Evolutionary conservation across 176 grass and related monocot genomes (phyloP), one percentile per base, ranked within the genome.

Genomic region (Triticum timopheevii): DNA sequence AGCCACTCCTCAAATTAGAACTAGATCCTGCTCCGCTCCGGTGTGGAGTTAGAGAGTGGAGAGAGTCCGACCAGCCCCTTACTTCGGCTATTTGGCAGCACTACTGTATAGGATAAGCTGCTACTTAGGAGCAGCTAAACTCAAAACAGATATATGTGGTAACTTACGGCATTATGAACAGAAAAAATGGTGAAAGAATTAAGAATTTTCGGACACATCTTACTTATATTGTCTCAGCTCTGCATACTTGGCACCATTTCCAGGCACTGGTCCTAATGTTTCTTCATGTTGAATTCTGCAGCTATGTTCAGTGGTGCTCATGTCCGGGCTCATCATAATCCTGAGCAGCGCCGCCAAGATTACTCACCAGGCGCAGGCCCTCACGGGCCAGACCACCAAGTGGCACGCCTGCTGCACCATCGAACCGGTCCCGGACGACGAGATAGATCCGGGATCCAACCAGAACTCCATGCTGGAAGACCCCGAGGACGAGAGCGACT

Each of bases 321-420:
- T 99, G 83, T 88, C 92, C 1, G 97, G 97, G 65, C 87, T 99
- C 15, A 84, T 91, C 71, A 91, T 99, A 79, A 95, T 95, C 84
- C 75, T 99, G 61, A 93, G 94, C 76, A 96, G 97, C 52, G 92
- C 94, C 3, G 94, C 92, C 3, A 96, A 94, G 87, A 99, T 99
- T 71, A 99, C 97, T 11, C 97, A 99, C 87, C 92, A 99, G 77
- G 97, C 97, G 3, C 94, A 96, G 76, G 84, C 97, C 3, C 89
- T 99, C 13, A 94, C 94, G 13, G 88, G 97, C 16, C 97, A 96
- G 78, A 92, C 92, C 58, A 88, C 97, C 49, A 99, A 99, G 78
- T 96, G 97, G 97, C 97, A 99, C 78, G 94, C 92, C n/a, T 99
- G 97, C 70, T 91, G 94, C 68, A 99, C 97, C 35, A 94, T 96